Evolutionary conservation across 148 eudicot species (phyloP), one percentile per base, ranked within the genome.

Genomic region (Mesembryanthemum crystallinum): DNA sequence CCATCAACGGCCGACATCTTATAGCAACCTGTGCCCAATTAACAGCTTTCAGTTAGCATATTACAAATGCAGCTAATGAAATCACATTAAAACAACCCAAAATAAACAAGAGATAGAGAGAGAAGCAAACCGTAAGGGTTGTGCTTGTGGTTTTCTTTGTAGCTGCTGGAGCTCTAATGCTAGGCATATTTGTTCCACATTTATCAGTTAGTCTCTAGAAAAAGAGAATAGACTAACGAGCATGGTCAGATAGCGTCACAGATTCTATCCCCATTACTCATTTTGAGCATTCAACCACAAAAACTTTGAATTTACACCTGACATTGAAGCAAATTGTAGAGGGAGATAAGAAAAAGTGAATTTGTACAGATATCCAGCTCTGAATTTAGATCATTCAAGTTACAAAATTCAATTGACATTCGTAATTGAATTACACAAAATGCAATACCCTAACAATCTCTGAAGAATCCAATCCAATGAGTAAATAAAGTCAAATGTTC

Each of bases 161-260:
- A 43, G 80, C 83, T 21, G 92, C 82, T 57, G 91, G 88, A 86
- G 93, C 88, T 86, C 89, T 86, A 82, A 89, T 85, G 78, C 88
- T 85, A 25, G 92, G 92, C 97, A 91, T 90, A 7, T 59, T 77
- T 69, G 77, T 81, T 71, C 67, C 0, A 60, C 55, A 73, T 62
- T 62, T 12, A 73, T 30, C 3, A 49, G 1, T 73, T n/a, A n/a
- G n/a, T n/a, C n/a, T n/a, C n/a, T n/a, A n/a, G n/a, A n/a, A n/a
- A n/a, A n/a, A 39, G 18, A 32, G 1, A 20, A 64, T 20, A 37
- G 3, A 37, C 3, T 39, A 39, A 5, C 43, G 9, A 39, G 9
- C 9, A 39, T 39, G 5, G 43, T 29, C 67, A 35, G 18, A 66
- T 37, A 37, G 17, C 51, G 32, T 27, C 17, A 4, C 42, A 69